Evolutionary conservation across 345 rosid species (phyloP), one percentile per base, ranked within the genome.

Genomic region (Limnanthes douglasii): DNA sequence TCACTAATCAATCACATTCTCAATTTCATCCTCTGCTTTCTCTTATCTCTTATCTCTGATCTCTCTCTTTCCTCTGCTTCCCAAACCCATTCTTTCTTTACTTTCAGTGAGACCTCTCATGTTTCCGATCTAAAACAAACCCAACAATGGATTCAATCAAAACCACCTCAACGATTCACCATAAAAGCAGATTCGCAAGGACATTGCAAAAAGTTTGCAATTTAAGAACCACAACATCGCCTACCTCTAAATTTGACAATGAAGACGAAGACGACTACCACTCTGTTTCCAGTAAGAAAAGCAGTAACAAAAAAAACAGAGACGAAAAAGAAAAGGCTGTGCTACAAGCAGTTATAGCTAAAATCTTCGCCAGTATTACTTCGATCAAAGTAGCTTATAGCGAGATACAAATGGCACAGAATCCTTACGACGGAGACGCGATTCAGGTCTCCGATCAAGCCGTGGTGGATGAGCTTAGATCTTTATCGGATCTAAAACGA

Each of bases 371-470:
- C 0, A 56, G 74, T 4, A 53, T 66, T 11, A 79, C 95, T 6
- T 30, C 95, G 8, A 79, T 90, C 27, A 90, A 90, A 59, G 98
- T 95, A 2, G 76, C 94, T 3, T 90, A 84, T 39, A 94, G 90
- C 0, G 95, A 90, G 85, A 68, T 90, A 10, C 98, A 90, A 52
- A 60, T 79, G 63, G 98, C 94, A 6, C 95, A 90, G 53, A 55
- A 64, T 42, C 98, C 98, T 5, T 90, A 90, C 61, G 56, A 59
- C 51, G 59, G 73, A 37, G 79, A 51, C 3, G 86, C 92, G 3
- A 77, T 90, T 30, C 94, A 84, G 11, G 64, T 56, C 10, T 83
- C 95, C 3, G 98, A 90, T 49, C 79, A 74, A 25, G 84, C 76
- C 11, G 72, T 90, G 4, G 95, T 90, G 0, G 86, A 83, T n/a